phyloP scores from a whole-genome alignment of 2,329 filamentous ascomycete species.

The Tetracladium maxilliforme region DNA sequence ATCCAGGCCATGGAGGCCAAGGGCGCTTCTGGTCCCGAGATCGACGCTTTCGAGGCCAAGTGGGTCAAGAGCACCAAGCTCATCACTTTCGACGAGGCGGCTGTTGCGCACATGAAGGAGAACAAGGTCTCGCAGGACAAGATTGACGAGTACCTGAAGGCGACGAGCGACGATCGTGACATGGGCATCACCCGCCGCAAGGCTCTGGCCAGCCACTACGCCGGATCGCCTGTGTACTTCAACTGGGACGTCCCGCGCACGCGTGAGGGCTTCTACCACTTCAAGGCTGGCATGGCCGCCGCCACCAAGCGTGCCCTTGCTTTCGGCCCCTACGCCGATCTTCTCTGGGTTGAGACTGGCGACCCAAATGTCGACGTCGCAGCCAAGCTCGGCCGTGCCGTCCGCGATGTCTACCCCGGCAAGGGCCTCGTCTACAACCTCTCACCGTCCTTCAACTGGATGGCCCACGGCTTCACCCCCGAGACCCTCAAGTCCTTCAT shows the following conservation, averaged over 20 bases:
- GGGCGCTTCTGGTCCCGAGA: slow-evolving; percentile 64
- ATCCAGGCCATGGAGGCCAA: slow-evolving; percentile 78
- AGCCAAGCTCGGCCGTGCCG: slow-evolving; percentile 58
- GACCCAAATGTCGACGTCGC: slow-evolving; percentile 74
- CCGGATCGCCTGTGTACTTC: slow-evolving; percentile 60
- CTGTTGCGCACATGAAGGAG: slow-evolving; percentile 55
- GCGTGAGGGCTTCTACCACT: slow-evolving; percentile 88
- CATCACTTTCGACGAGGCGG: slow-evolving; percentile 85
- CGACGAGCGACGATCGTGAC: slow-evolving; percentile 49
- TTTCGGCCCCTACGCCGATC: slow-evolving; percentile 84
- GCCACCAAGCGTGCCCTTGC: slow-evolving; percentile 88
- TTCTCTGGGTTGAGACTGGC: slow-evolving; percentile 94
- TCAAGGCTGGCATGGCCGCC: slow-evolving; percentile 66
- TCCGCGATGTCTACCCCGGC: slow-evolving; percentile 52
- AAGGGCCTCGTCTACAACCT: slow-evolving; percentile 97
- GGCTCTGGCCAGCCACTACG: slow-evolving; percentile 51
- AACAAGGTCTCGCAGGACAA: slow-evolving; percentile 49
- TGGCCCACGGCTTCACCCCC: slow-evolving; percentile 80
- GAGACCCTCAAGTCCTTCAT: slow-evolving; percentile 79
- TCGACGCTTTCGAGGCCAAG: slow-evolving; percentile 70
- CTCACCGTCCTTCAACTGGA: slow-evolving; percentile 97
- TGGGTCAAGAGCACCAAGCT: slow-evolving; percentile 84
- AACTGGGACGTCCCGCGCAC: slow-evolving; percentile 87
- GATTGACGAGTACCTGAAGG: slow-evolving; percentile 51
- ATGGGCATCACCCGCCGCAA: slow-evolving; percentile 69